Percentiles rank a stretch among this genome's conserved stretches.
phyloP scores from a whole-genome alignment of 495 filamentous ascomycete genomes.

The Hypoxylon lenormandii region DNA sequence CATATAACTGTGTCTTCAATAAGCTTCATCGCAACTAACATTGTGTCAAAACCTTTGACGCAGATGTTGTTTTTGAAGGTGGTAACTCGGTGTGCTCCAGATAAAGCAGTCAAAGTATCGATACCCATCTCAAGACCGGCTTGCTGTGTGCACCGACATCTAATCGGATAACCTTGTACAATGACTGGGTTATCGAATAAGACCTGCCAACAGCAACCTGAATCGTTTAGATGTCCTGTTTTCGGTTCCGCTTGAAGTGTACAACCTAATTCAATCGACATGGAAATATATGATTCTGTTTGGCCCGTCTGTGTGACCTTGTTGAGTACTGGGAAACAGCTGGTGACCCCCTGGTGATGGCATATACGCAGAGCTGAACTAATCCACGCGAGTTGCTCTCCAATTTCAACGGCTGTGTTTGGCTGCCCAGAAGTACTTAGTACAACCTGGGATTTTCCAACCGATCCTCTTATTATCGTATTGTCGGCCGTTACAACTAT shows the following conservation, averaged over 20 bases:
- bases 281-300: neutral
- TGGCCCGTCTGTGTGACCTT: neutral
- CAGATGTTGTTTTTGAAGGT: neutral
- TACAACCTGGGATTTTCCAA: neutral
- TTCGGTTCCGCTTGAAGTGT: neutral
- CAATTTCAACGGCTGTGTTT: neutral
- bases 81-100: neutral
- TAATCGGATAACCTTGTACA: neutral
- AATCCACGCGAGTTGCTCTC: neutral
- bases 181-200: neutral
- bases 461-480: neutral
- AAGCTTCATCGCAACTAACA: neutral
- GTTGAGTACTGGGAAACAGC: neutral
- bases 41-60: neutral
- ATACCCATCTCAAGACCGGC: neutral
- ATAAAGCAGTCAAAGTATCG: neutral
- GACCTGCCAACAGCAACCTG: neutral
- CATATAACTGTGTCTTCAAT: neutral
- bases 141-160: neutral
- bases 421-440: neutral
- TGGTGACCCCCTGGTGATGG: neutral
- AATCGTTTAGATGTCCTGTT: neutral
- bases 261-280: neutral
- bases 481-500: neutral
- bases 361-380: neutral